Base-by-base conservation (phyloP, 2,329 filamentous ascomycete genomes). In the Thielaviopsis musarum region DNA sequence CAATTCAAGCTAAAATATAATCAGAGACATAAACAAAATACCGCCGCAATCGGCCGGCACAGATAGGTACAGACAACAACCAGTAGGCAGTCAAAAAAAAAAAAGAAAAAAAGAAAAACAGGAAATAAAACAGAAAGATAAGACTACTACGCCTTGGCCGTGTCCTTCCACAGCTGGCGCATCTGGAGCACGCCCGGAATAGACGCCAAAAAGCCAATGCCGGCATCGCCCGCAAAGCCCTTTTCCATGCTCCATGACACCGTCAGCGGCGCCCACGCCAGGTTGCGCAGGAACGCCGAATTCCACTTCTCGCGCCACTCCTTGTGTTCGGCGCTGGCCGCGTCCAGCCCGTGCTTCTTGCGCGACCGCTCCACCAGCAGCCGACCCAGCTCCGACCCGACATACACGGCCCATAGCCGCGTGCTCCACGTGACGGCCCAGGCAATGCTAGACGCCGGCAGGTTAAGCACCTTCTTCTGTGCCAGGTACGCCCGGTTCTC, bases 401-500 rank as follows among this genome's bases (percentile, higher is more conserved):
- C 83, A 72, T 90, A 89, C 24, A 79, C 77, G 59, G 84, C 81
- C 89, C 91, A 97, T 63, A 86, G 87, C 52, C 89, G 78, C 60
- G 81, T 83, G 70, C 87, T 90, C 82, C 85, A 87, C 19, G 83
- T 69, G 71, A 80, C 84, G 68, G 84, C 83, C 64, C 73, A 75
- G 28, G 70, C 77, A 68, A 87, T 78, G 54, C 77, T 78, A 54
- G 78, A 75, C 15, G 77, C 74, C 5, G 71, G 70, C 72, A 80
- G 77, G 17, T 72, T 75, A 56, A 95, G 68, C 3, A 94, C 79
- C 21, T 85, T 84, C 69, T 90, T 90, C 62, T 76, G 75, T 2
- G 83, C 77, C 45, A 97, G 77, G 73, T 86, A 95, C 17, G 86
- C 86, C 48, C 79, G 77, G 72, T 95, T 96, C 75, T 98, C 93